Evolutionary conservation across 2,329 filamentous ascomycete genomes (phyloP).

Genomic region (Pezicula carpinea): DNA sequence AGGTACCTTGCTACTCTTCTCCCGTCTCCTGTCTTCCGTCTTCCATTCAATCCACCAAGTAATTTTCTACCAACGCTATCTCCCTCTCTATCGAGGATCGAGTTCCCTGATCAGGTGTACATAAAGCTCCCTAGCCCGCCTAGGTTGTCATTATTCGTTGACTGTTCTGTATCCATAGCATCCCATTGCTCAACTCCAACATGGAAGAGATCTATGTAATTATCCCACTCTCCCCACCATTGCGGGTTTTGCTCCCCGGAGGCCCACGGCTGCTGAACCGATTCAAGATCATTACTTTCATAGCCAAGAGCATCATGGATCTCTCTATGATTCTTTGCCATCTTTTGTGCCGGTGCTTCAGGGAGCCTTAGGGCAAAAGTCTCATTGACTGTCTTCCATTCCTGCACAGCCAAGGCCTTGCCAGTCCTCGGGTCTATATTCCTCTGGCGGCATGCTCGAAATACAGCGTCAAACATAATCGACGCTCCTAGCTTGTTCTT

Average conservation of each 20-base stretch:
- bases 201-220: slow-evolving; percentile 9
- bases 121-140: too few relatives aligned
- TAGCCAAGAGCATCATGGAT: too few relatives aligned
- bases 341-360: slow-evolving; percentile 2
- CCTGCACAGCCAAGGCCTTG: slow-evolving; percentile 5
- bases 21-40: too few relatives aligned
- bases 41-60: too few relatives aligned
- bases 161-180: not conserved
- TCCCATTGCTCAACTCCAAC: slow-evolving; percentile 2
- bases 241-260: slow-evolving; percentile 6
- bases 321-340: not conserved
- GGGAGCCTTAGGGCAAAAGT: slow-evolving; percentile 7
- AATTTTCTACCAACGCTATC: too few relatives aligned
- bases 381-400: slow-evolving; percentile 8
- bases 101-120: too few relatives aligned
- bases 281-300: too few relatives aligned
- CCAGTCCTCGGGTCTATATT: slow-evolving; percentile 7
- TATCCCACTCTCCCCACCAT: slow-evolving; percentile 9
- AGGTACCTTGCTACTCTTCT: too few relatives aligned
- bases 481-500: slow-evolving; percentile 6
- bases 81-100: too few relatives aligned
- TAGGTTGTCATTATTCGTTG: too few relatives aligned
- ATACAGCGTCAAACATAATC: slow-evolving; percentile 7
- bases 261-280: not conserved
- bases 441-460: slow-evolving; percentile 8